These are phyloP conservation scores for Candida broadrunensis DNA, from an alignment of 805 yeast species.

Conservation along the genomic window DNA sequence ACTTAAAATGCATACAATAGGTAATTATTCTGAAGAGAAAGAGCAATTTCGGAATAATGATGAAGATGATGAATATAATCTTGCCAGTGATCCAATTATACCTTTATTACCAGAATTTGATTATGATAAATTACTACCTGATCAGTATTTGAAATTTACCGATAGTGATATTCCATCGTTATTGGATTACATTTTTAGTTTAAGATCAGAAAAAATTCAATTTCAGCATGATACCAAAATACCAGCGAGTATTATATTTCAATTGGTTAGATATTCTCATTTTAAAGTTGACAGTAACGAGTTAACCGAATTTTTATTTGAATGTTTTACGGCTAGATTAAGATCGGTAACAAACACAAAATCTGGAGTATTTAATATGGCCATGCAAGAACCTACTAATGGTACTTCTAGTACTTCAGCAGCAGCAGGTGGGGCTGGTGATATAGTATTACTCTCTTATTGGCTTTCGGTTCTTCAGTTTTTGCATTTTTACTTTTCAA, in stretches of 20 bases:
- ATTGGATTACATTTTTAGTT: slow-evolving; percentile 45
- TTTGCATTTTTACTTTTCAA: slow-evolving; percentile 70
- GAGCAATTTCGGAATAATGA: slow-evolving; percentile 13
- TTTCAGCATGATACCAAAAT: slow-evolving; percentile 48
- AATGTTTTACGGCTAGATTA: slow-evolving; percentile 59
- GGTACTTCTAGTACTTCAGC: slow-evolving; percentile 12
- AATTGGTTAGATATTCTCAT: slow-evolving; percentile 67
- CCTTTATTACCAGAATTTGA: slow-evolving; percentile 44
- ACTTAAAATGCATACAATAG: slow-evolving; percentile 31
- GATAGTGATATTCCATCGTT: slow-evolving; percentile 54
- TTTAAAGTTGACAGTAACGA: slow-evolving; percentile 52
- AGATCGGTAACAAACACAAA: slow-evolving; percentile 58
- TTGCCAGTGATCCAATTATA: slow-evolving; percentile 26
- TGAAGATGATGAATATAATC: slow-evolving; percentile 25
- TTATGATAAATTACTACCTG: slow-evolving; percentile 51
- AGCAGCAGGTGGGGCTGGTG: slow-evolving; percentile 43
- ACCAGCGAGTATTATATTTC: slow-evolving; percentile 70
- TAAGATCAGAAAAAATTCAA: slow-evolving; percentile 37
- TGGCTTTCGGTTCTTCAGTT: slow-evolving; percentile 85
- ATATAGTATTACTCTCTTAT: slow-evolving; percentile 70
- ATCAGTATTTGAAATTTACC: slow-evolving; percentile 59
- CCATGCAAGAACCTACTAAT: slow-evolving; percentile 20
- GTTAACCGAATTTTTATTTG: slow-evolving; percentile 56
- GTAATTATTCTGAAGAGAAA: slow-evolving; percentile 7
- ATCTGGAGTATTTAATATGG: slow-evolving; percentile 54